phyloP scores from a whole-genome alignment of 106 monocot genomes.

The Acanthochlamys bracteata region DNA sequence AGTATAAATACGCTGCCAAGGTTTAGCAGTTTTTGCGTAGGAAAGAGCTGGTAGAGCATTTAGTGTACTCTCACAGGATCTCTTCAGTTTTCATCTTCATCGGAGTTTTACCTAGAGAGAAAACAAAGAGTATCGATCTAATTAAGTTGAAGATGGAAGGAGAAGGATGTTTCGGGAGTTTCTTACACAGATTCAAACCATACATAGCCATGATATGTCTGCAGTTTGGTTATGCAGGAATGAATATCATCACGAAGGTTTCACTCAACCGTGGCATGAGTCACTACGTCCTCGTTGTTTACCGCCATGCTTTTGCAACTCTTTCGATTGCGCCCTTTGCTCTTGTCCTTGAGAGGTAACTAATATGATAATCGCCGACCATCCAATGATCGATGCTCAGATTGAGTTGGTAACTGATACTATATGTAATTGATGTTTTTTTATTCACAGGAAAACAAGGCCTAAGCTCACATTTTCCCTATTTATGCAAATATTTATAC shows the following conservation, averaged over 20 bases:
- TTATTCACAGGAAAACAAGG: slow-evolving; percentile 41
- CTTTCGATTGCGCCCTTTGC: slow-evolving; percentile 84
- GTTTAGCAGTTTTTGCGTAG: neutral
- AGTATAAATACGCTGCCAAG: neutral
- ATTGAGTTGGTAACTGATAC: neutral
- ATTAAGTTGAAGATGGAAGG: slow-evolving; percentile 5
- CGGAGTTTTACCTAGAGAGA: neutral
- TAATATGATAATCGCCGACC: too few species aligned
- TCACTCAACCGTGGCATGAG: slow-evolving; percentile 83
- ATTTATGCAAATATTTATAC: slow-evolving; percentile 62
- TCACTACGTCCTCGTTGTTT: slow-evolving; percentile 83
- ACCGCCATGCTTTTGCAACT: slow-evolving; percentile 76
- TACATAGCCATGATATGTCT: slow-evolving; percentile 70
- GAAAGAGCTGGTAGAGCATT: neutral
- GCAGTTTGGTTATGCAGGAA: slow-evolving; percentile 82
- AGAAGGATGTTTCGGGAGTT: neutral
- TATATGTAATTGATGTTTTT: neutral
- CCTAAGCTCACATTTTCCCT: slow-evolving; percentile 53
- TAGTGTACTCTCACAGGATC: neutral
- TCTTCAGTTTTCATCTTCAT: neutral
- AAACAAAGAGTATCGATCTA: too few species aligned
- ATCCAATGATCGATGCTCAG: too few species aligned
- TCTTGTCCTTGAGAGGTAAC: slow-evolving; percentile 65
- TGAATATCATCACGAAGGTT: slow-evolving; percentile 82
- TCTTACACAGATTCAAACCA: slow-evolving; percentile 30